Percentiles rank a stretch among this genome's conserved stretches.
Conservation (phyloP, 106 monocot genomes). For the Agapanthus africanus region DNA sequence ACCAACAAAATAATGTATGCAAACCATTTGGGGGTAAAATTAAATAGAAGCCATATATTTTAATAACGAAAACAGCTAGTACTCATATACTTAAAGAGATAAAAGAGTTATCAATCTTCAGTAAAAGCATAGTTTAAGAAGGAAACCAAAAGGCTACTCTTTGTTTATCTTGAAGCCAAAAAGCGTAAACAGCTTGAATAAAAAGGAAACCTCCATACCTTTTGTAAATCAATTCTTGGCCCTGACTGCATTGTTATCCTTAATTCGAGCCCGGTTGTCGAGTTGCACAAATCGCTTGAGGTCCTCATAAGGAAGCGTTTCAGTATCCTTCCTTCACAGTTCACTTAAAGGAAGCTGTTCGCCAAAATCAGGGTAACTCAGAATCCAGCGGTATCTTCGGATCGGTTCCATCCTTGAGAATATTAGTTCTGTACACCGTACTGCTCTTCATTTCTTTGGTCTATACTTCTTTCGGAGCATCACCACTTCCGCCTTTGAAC, state of each 20-base stretch:
- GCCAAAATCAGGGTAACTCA: constrained; percentile 81
- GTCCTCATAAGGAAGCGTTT: constrained; percentile 69
- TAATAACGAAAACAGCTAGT: too few relatives aligned
- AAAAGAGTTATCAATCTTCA: too few relatives aligned
- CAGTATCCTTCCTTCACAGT: constrained; percentile 49
- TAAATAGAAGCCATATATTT: too few relatives aligned
- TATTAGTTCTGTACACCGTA: constrained; percentile 77
- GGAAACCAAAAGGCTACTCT: too few relatives aligned
- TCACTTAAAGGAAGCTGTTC: constrained; percentile 77
- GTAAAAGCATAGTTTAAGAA: too few relatives aligned
- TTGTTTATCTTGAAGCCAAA: too few relatives aligned
- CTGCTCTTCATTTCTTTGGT: constrained; percentile 64
- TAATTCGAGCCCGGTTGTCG: constrained; percentile 60
- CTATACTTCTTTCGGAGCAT: constrained; percentile 54
- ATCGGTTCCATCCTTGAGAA: constrained; percentile 81
- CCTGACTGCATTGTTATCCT: constrained; percentile 52
- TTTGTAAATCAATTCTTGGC: constrained; percentile 56
- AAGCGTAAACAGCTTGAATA: too few relatives aligned
- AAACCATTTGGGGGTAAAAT: too few relatives aligned
- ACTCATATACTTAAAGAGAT: too few relatives aligned
- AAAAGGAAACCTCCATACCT: too few relatives aligned
- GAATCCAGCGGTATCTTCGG: constrained; percentile 66
- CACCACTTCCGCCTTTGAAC: constrained; percentile 43
- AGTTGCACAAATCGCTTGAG: constrained; percentile 70
- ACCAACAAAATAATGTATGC: too few relatives aligned